Evolutionary conservation across 179 eudicot species (phyloP).

Genomic region (Vitellaria paradoxa): DNA sequence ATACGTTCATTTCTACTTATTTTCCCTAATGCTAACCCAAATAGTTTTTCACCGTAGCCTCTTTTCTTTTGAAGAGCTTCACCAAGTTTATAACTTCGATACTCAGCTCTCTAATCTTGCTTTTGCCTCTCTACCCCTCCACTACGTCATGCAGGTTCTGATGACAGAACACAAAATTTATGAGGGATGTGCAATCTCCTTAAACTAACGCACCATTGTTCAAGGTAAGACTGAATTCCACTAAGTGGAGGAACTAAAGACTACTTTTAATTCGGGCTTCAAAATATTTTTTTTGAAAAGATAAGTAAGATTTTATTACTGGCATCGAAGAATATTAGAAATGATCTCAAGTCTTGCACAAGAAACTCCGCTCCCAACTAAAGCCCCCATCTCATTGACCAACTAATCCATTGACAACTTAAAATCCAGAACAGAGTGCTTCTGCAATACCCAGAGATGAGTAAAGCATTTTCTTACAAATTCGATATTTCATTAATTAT

Average conservation of each 20-base stretch:
- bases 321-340: too few relatives aligned
- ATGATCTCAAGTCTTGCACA: background rate
- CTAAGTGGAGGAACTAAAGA: background rate
- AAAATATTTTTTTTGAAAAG: too few relatives aligned
- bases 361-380: background rate
- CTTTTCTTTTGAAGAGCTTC: background rate
- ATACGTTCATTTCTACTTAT: background rate
- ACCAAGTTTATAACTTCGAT: background rate
- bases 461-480: background rate
- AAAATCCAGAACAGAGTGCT: background rate
- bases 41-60: background rate
- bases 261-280: background rate
- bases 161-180: too few relatives aligned
- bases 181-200: too few relatives aligned
- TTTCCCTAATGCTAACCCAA: background rate
- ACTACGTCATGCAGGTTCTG: too few relatives aligned
- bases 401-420: slow-evolving; percentile 4
- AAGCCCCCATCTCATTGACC: background rate
- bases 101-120: too few relatives aligned
- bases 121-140: too few relatives aligned
- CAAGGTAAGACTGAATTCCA: background rate
- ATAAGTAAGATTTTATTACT: too few relatives aligned
- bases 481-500: background rate
- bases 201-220: too few relatives aligned
- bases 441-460: background rate